phyloP scores from a whole-genome alignment of 768 basidiomycete species.

The Phylloporus arenicola region DNA sequence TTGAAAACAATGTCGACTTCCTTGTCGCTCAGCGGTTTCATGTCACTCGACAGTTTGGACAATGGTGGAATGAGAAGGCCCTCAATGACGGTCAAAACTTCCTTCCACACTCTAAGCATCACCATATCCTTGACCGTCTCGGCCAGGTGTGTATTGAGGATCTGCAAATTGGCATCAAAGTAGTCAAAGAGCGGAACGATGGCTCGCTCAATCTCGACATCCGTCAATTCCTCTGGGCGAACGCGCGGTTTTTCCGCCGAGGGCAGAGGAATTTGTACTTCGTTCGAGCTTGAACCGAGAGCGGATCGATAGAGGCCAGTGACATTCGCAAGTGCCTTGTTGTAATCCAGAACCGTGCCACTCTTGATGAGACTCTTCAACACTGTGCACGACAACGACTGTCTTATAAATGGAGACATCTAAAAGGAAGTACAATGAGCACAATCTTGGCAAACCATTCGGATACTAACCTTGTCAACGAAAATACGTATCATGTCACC shows the following conservation, averaged over 20 bases:
- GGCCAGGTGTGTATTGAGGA: conserved; percentile 82
- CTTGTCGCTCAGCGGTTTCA: conserved; percentile 90
- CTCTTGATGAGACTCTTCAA: conserved; percentile 75
- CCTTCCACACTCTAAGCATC: conserved; percentile 94
- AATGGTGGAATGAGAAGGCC: conserved; percentile 86
- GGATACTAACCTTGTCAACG: conserved; percentile 78
- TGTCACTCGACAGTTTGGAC: conserved; percentile 76
- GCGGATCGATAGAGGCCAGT: conserved; percentile 80
- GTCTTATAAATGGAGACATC: conserved; percentile 93
- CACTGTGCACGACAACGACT: conserved; percentile 72
- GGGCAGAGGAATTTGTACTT: conserved; percentile 76
- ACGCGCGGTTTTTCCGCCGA: conserved; percentile 69
- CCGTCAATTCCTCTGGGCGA: conserved; percentile 76
- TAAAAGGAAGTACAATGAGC: conserved; percentile 27
- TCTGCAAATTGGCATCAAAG: conserved; percentile 89
- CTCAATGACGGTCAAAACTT: conserved; percentile 82
- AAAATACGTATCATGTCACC: conserved; percentile 94
- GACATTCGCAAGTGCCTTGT: conserved; percentile 80
- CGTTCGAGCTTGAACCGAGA: conserved; percentile 56
- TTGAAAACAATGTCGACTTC: conserved; percentile 99
- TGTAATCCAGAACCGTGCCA: conserved; percentile 66
- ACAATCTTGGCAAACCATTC: background rate
- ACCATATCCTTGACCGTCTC: conserved; percentile 85
- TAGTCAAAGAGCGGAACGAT: conserved; percentile 92
- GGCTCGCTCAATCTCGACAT: conserved; percentile 91